A percentile compares a stretch with the other conserved stretches of the same genome.
These are phyloP conservation scores for Aspergillus carbonarius DNA, from an alignment of 2,329 filamentous ascomycete species.

Conservation along the genomic window DNA sequence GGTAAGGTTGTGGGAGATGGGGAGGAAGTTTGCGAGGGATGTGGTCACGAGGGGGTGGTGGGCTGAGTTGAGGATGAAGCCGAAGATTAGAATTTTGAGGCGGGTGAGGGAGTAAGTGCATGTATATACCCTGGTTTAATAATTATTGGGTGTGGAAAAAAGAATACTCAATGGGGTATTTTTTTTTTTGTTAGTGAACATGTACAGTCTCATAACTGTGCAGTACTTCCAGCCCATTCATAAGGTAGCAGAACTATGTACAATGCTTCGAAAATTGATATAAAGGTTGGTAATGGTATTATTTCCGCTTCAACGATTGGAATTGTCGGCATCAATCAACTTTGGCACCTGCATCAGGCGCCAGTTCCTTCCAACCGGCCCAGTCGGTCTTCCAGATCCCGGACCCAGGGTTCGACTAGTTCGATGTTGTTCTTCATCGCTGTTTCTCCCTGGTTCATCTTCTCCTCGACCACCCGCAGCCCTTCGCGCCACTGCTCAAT, in stretches of 20 bases:
- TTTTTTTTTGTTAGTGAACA: too few species aligned
- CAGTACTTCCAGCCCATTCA: too few species aligned
- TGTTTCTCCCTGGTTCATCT: slow-evolving; percentile 67
- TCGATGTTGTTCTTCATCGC: slow-evolving; percentile 77
- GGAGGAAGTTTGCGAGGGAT: slow-evolving; percentile 27
- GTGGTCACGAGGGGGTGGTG: slow-evolving; percentile 52
- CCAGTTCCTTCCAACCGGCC: slow-evolving; percentile 52
- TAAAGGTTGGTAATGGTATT: too few species aligned
- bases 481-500: slow-evolving; percentile 84
- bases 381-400: slow-evolving; percentile 77
- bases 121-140: not conserved
- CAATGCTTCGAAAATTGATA: too few species aligned
- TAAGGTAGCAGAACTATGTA: too few species aligned
- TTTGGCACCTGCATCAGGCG: not conserved
- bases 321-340: not conserved
- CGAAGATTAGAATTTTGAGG: slow-evolving; percentile 53
- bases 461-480: slow-evolving; percentile 72
- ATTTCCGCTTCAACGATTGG: too few species aligned
- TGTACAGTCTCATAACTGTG: too few species aligned
- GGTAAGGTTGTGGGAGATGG: slow-evolving; percentile 27
- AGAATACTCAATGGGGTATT: too few species aligned
- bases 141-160: not conserved
- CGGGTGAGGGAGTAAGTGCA: slow-evolving; percentile 9
- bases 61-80: slow-evolving; percentile 55
- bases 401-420: slow-evolving; percentile 85